Conservation (phyloP, 2,329 filamentous ascomycete genomes). For the Colletotrichum tanaceti region DNA sequence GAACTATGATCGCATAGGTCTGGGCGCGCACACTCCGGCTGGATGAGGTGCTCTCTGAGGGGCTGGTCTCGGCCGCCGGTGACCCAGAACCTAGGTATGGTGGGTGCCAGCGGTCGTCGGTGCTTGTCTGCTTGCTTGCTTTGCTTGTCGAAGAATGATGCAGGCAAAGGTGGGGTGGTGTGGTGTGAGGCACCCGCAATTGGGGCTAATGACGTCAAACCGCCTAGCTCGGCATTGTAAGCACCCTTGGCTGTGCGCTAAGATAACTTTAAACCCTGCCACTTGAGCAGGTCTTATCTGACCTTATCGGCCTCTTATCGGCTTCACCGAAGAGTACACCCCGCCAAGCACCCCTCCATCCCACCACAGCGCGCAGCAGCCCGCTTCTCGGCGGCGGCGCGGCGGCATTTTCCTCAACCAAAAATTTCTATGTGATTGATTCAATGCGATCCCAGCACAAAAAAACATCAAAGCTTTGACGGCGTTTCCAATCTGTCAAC, state of each 20-base stretch:
- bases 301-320: conserved; percentile 35
- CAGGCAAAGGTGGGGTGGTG: conserved; percentile 24
- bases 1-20: conserved; percentile 37
- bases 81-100: background rate
- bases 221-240: conserved; percentile 36
- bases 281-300: conserved; percentile 14
- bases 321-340: background rate
- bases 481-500: background rate
- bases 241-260: conserved; percentile 35
- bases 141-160: conserved; percentile 18
- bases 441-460: conserved; percentile 31
- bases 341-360: conserved; percentile 25
- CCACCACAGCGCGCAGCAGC: conserved; percentile 16
- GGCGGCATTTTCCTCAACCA: conserved; percentile 36
- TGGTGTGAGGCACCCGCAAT: conserved; percentile 30
- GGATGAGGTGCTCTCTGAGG: conserved; percentile 1
- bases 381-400: conserved; percentile 21
- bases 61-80: conserved; percentile 23
- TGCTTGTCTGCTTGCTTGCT: conserved; percentile 9
- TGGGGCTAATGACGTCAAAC: conserved; percentile 42
- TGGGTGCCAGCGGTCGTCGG: background rate
- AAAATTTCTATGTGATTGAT: conserved; percentile 28
- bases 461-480: conserved; percentile 24
- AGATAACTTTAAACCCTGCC: conserved; percentile 39
- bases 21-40: conserved; percentile 30